Percentiles rank a stretch among this genome's conserved stretches.
These are phyloP conservation scores for Fusarium sp. DNA, from an alignment of 2,329 filamentous ascomycete species.

Conservation along the genomic window DNA sequence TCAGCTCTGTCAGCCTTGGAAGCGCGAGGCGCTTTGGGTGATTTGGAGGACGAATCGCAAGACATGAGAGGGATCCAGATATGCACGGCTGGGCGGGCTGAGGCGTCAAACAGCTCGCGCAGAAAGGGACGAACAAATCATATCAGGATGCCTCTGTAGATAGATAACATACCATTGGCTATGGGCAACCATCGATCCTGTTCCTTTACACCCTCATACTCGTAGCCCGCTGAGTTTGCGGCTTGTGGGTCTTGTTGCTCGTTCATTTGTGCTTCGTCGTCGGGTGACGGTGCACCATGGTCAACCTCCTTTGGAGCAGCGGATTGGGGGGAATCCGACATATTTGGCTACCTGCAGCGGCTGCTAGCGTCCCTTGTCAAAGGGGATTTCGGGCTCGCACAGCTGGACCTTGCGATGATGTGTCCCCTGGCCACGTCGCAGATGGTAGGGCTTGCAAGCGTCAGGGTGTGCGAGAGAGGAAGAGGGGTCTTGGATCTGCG, in stretches of 20 bases:
- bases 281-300: slow-evolving; percentile 89
- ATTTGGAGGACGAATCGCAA: slow-evolving; percentile 65
- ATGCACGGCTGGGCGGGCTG: slow-evolving; percentile 48
- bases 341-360: slow-evolving; percentile 82
- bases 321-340: slow-evolving; percentile 88
- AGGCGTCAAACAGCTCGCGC: slow-evolving; percentile 41
- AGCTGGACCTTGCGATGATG: slow-evolving; percentile 67
- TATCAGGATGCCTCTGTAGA: slow-evolving; percentile 48
- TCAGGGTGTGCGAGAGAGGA: slow-evolving; percentile 47
- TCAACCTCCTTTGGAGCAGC: slow-evolving; percentile 96
- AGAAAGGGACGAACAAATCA: slow-evolving; percentile 51
- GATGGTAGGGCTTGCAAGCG: slow-evolving; percentile 64
- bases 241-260: slow-evolving; percentile 82
- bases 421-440: slow-evolving; percentile 71
- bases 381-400: slow-evolving; percentile 65
- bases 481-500: slow-evolving; percentile 60
- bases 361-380: slow-evolving; percentile 69
- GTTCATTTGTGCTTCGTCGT: slow-evolving; percentile 95
- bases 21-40: slow-evolving; percentile 60
- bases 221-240: slow-evolving; percentile 76
- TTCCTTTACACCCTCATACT: slow-evolving; percentile 97
- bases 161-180: slow-evolving; percentile 91
- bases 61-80: slow-evolving; percentile 64
- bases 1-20: slow-evolving; percentile 62
- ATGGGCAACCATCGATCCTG: slow-evolving; percentile 99